A percentile compares a stretch with the other conserved stretches of the same genome.
These are phyloP conservation scores for Auricularia sp. DNA, from an alignment of 768 basidiomycete species.

Conservation along the genomic window DNA sequence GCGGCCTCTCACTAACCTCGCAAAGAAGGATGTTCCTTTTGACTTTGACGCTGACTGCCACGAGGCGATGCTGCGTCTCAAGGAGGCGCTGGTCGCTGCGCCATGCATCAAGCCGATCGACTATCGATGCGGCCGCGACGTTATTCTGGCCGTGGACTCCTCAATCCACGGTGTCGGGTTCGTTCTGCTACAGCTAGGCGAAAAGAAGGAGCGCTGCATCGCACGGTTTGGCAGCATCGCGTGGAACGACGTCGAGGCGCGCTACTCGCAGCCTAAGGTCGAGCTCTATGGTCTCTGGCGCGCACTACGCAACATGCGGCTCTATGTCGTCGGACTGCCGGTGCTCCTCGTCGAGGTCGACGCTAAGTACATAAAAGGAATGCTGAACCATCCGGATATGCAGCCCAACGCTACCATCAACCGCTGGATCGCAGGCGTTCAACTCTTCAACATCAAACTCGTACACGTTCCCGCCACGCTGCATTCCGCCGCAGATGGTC, in stretches of 20 bases:
- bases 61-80: slow-evolving; percentile 19
- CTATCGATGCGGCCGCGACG: slow-evolving; percentile 14
- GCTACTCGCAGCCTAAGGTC: slow-evolving; percentile 19
- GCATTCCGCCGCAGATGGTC: slow-evolving; percentile 27
- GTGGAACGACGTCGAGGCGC: slow-evolving; percentile 18
- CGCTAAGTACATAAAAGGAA: slow-evolving; percentile 32
- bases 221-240: slow-evolving; percentile 26
- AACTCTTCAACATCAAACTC: slow-evolving; percentile 28
- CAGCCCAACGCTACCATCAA: slow-evolving; percentile 30
- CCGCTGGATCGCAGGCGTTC: slow-evolving; percentile 30
- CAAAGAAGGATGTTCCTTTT: slow-evolving; percentile 19
- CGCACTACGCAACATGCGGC: slow-evolving; percentile 11
- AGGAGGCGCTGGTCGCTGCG: slow-evolving; percentile 13
- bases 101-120: slow-evolving; percentile 26
- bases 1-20: slow-evolving; percentile 12
- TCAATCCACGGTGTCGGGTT: slow-evolving; percentile 26
- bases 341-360: slow-evolving; percentile 28
- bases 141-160: slow-evolving; percentile 30
- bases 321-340: slow-evolving; percentile 20
- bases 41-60: slow-evolving; percentile 21
- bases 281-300: slow-evolving; percentile 19
- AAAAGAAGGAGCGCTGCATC: slow-evolving; percentile 12
- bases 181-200: slow-evolving; percentile 25
- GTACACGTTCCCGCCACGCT: slow-evolving; percentile 26
- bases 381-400: slow-evolving; percentile 30